phyloP scores from a whole-genome alignment of 495 filamentous ascomycete species.

The Penicillium ochrochloron region DNA sequence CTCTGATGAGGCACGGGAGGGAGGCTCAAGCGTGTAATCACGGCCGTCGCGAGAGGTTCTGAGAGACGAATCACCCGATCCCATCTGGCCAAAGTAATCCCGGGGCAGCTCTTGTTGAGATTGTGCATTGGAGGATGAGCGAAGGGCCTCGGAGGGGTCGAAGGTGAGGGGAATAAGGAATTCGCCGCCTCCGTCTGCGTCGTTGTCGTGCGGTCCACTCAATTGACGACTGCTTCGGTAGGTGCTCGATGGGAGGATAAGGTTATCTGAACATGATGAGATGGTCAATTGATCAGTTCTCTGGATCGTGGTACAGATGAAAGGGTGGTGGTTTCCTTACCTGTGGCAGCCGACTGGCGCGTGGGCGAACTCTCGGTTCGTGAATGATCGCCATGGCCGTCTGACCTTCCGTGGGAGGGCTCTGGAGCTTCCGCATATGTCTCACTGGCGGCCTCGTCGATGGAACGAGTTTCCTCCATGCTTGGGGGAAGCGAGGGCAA shows the following conservation, averaged over 20 bases:
- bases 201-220: conserved; percentile 62
- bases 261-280: conserved; percentile 45
- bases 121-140: conserved; percentile 49
- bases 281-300: background rate
- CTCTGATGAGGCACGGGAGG: conserved; percentile 32
- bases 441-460: conserved; percentile 69
- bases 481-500: conserved; percentile 87
- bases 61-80: conserved; percentile 30
- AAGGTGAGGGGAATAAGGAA: conserved; percentile 91
- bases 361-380: conserved; percentile 19
- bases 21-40: conserved; percentile 23
- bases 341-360: conserved; percentile 21
- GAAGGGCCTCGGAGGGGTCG: conserved; percentile 74
- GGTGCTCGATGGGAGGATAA: conserved; percentile 73
- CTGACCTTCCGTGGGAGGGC: conserved; percentile 23
- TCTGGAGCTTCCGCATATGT: conserved; percentile 71
- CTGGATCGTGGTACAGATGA: background rate
- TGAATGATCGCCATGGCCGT: conserved; percentile 20
- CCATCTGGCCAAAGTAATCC: conserved; percentile 29
- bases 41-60: conserved; percentile 26
- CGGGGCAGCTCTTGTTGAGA: conserved; percentile 43
- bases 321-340: conserved; percentile 21
- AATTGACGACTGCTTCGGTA: conserved; percentile 78
- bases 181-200: conserved; percentile 70
- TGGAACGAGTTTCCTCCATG: conserved; percentile 64